These are phyloP conservation scores for Iodosphaeria phyllophila DNA, from an alignment of 2,329 filamentous ascomycete species.

Conservation along the genomic window DNA sequence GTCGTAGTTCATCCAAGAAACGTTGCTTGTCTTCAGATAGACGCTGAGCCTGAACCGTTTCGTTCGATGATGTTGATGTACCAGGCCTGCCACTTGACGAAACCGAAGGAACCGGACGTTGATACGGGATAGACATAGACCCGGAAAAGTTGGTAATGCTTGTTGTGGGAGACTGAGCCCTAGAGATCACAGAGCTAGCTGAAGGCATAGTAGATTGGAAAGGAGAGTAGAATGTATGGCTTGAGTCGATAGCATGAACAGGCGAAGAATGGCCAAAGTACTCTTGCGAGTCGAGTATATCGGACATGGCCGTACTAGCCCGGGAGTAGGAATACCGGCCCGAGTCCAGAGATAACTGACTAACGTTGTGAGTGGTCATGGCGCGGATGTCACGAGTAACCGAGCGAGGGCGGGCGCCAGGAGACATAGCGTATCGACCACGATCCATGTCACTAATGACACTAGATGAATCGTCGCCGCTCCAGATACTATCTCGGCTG, in stretches of 20 bases:
- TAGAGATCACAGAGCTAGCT: constrained; percentile 37
- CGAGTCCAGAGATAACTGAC: constrained; percentile 53
- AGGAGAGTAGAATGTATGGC: constrained; percentile 76
- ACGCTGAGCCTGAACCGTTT: constrained; percentile 44
- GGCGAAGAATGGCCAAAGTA: constrained; percentile 53
- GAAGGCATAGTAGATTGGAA: constrained; percentile 54
- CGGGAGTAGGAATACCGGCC: constrained; percentile 40
- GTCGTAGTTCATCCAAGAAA: constrained; percentile 63
- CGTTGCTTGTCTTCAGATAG: constrained; percentile 50
- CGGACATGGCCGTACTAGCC: constrained; percentile 37
- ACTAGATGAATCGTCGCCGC: constrained; percentile 29
- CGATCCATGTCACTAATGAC: constrained; percentile 35
- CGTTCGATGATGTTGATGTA: constrained; percentile 48
- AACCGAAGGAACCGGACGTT: constrained; percentile 22
- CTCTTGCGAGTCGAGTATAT: constrained; percentile 51
- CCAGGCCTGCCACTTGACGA: constrained; percentile 37
- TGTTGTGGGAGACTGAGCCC: constrained; percentile 41
- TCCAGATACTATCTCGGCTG: constrained; percentile 24
- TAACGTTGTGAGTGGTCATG: constrained; percentile 41
- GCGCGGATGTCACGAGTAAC: constrained; percentile 37
- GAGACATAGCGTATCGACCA: constrained; percentile 21
- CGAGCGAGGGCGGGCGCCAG: constrained; percentile 28
- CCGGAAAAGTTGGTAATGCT: constrained; percentile 38
- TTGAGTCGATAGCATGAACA: constrained; percentile 53
- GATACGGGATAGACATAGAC: constrained; percentile 25